Evolutionary conservation across 192 early-diverging fungal species (phyloP).

Genomic region (Haplosporangium gracile): DNA sequence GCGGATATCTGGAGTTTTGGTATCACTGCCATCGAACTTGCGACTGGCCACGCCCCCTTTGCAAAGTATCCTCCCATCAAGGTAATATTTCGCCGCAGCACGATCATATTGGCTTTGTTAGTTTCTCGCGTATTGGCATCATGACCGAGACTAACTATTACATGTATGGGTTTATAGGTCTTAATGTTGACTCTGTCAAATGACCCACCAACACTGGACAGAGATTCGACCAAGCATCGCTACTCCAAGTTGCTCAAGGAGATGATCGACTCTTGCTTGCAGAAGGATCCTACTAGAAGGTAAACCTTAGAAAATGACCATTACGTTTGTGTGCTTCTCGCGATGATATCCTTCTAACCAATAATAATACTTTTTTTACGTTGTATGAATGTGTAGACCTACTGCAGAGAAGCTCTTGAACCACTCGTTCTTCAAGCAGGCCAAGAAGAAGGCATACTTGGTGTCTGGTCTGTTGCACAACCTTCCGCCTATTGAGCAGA

Average conservation of each 20-base stretch:
- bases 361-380: background rate
- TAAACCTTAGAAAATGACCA: constrained; percentile 6
- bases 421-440: constrained; percentile 84
- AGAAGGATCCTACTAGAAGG: constrained; percentile 82
- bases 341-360: background rate
- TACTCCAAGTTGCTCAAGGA: constrained; percentile 87
- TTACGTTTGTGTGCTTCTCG: too few species aligned
- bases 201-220: constrained; percentile 87
- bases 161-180: constrained; percentile 61
- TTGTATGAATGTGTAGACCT: constrained; percentile 65
- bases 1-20: constrained; percentile 96
- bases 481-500: constrained; percentile 77
- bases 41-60: constrained; percentile 91
- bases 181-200: constrained; percentile 90
- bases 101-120: background rate
- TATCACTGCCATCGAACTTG: constrained; percentile 87
- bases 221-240: constrained; percentile 79
- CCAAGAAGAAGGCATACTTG: constrained; percentile 78
- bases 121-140: background rate
- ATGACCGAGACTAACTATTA: background rate
- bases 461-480: constrained; percentile 67
- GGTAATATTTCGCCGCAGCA: constrained; percentile 50
- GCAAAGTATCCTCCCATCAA: constrained; percentile 91
- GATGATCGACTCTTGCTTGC: constrained; percentile 86
- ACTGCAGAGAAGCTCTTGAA: constrained; percentile 80